Evolutionary conservation across 257 asterid species (phyloP), one percentile per base, ranked within the genome.

Genomic region (Nicotiana obtusifolia): DNA sequence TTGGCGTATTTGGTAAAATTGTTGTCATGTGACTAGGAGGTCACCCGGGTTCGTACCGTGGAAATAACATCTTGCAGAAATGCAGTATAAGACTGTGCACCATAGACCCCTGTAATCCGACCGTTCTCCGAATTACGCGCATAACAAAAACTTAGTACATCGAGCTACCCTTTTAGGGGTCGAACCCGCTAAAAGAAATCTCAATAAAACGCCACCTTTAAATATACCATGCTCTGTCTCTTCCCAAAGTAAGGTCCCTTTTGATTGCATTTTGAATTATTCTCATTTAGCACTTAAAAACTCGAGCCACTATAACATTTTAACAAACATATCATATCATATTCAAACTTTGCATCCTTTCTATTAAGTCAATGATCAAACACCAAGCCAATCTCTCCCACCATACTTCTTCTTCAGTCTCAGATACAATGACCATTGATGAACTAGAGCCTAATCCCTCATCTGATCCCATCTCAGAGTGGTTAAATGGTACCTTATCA

Each of bases 171-270:
- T 0, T 1, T 41, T 7, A 37, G 0, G 1, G 49, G 0, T 2
- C 3, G 4, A 41, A 41, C 49, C 49, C 13, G 13, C 49, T 77
- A 80, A 33, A 82, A 61, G 84, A 56, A 83, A 81, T 84, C 85
- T 81, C 67, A 81, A 90, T 88, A 83, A 80, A 87, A 85, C 94
- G 88, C 60, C 93, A 86, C 80, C 86, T 71, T 89, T 78, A 83
- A 86, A 89, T 91, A 91, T 92, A 87, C 93, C 52, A 64, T 60
- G 20, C 53, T 28, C 73, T 84, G 97, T 93, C 98, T 80, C 87
- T 89, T 91, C 84, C 88, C 69, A 49, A 59, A 84, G 81, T 76
- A 79, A 78, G 54, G 54, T 20, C 35, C 57, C 33, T 69, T n/a
- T 68, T 37, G 56, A 68, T 35, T 80, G 69, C 84, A 61, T 81